Evolutionary conservation across 805 yeast genomes (phyloP), one percentile per base, ranked within the genome.

Genomic region (Hanseniaspora valbyensis): DNA sequence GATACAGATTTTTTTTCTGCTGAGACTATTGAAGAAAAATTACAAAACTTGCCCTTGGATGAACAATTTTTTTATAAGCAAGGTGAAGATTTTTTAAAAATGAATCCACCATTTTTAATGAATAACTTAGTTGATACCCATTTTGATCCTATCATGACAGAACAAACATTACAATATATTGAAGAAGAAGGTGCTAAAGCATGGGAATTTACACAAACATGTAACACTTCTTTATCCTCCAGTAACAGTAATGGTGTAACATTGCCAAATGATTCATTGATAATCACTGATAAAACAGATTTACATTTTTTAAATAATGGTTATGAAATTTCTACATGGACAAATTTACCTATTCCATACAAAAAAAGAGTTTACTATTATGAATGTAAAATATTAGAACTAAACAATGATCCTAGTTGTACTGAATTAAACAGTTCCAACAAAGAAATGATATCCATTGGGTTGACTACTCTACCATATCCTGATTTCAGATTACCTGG

Each of bases 401-500:
- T 80, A 22, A 78, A 80, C 8, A 42, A 37, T 30, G 51, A 30
- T 49, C 34, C 48, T 56, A 53, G 37, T 44, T 56, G 41, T 25
- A 32, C 42, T 1, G 51, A 48, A 12, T 19, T 48, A 4, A 26
- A 48, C 14, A 18, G n/a, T 26, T 19, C 30, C 2, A 46, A 70
- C 2, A 67, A 67, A 13, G 76, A 81, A 10, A 52, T 67, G 0
- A 69, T 90, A 1, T 77, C 95, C 0, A 70, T 92, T 18, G 98
- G 98, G 0, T 60, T 92, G 2, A 74, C 89, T 0, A 77, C 94
- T 0, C 77, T 79, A 55, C 98, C 98, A 6, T 92, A 92, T 60
- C 98, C 98, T 1, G 79, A 82, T 66, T 92, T 92, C 66, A 72
- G 96, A 57, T 69, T 92, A 36, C 97, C 98, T 0, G 98, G 98